These are phyloP conservation scores for Acrocalymma vagum DNA, from an alignment of 2,329 filamentous ascomycete genomes.

Conservation along the genomic window DNA sequence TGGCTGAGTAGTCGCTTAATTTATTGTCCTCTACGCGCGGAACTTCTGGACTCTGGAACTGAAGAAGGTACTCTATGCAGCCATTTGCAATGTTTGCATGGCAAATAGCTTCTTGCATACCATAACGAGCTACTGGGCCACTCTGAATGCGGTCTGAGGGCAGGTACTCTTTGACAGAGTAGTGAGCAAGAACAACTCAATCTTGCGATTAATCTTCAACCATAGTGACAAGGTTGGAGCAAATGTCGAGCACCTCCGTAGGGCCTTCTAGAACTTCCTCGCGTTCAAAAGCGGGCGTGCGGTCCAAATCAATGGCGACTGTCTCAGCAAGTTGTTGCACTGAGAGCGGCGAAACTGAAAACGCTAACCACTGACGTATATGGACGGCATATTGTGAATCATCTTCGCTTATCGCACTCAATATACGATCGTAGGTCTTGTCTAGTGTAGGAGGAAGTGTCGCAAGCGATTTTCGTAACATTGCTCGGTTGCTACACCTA, in stretches of 20 bases:
- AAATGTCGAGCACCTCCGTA: constrained; percentile 37
- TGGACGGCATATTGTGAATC: constrained; percentile 24
- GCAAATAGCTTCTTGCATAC: constrained; percentile 28
- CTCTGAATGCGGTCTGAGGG: constrained; percentile 32
- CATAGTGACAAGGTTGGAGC: constrained; percentile 41
- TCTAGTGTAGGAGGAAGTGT: constrained; percentile 32
- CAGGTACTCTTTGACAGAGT: constrained; percentile 48
- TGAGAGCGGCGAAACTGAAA: constrained; percentile 26
- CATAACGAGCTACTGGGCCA: constrained; percentile 26
- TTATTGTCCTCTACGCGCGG: constrained; percentile 34
- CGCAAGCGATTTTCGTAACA: constrained; percentile 25
- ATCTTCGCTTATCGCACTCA: constrained; percentile 23
- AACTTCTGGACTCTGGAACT: constrained; percentile 25
- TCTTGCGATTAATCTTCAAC: constrained; percentile 8
- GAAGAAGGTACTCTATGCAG: constrained; percentile 36
- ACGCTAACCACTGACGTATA: constrained; percentile 36
- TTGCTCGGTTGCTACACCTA: constrained; percentile 25
- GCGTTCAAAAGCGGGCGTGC: constrained; percentile 38
- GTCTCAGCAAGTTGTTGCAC: constrained; percentile 34
- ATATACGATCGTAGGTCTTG: constrained; percentile 38
- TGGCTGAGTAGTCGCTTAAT: constrained; percentile 38
- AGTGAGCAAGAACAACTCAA: constrained; percentile 35
- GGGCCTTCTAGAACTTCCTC: constrained; percentile 46
- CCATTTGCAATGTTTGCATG: constrained; percentile 27
- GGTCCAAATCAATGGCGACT: constrained; percentile 32